These are phyloP conservation scores for Coffea canephora DNA, from an alignment of 257 asterid genomes.

Conservation along the genomic window DNA sequence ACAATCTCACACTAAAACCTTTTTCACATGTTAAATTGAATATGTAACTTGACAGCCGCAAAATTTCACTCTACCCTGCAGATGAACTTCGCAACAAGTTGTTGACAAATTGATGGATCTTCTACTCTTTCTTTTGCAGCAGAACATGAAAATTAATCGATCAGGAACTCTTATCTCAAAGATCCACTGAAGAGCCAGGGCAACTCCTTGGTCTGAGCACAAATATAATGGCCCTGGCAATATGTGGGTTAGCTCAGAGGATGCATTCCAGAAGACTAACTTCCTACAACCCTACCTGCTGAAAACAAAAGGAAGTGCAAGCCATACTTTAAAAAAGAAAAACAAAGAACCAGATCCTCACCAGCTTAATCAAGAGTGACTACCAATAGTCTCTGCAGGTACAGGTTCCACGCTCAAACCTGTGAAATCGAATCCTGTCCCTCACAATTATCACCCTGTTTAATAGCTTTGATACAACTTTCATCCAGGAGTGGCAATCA, in stretches of 20 bases:
- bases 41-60: too few species aligned
- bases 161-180: neutral
- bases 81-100: too few species aligned
- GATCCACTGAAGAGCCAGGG: neutral
- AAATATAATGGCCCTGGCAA: neutral
- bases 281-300: neutral
- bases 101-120: too few species aligned
- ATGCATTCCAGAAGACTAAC: neutral
- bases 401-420: conserved; percentile 63
- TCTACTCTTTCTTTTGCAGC: neutral
- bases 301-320: neutral
- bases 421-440: conserved; percentile 77
- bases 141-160: too few species aligned
- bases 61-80: too few species aligned
- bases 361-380: conserved; percentile 3
- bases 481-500: conserved; percentile 83
- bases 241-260: neutral
- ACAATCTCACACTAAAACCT: too few species aligned
- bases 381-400: conserved; percentile 82
- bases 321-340: neutral
- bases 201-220: neutral
- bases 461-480: conserved; percentile 56
- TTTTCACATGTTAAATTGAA: too few species aligned
- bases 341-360: neutral
- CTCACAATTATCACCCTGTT: conserved; percentile 62